Percentiles rank a stretch among this genome's conserved stretches.
These are phyloP conservation scores for Fusarium chaquense DNA, from an alignment of 2,329 filamentous ascomycete genomes.

Conservation along the genomic window DNA sequence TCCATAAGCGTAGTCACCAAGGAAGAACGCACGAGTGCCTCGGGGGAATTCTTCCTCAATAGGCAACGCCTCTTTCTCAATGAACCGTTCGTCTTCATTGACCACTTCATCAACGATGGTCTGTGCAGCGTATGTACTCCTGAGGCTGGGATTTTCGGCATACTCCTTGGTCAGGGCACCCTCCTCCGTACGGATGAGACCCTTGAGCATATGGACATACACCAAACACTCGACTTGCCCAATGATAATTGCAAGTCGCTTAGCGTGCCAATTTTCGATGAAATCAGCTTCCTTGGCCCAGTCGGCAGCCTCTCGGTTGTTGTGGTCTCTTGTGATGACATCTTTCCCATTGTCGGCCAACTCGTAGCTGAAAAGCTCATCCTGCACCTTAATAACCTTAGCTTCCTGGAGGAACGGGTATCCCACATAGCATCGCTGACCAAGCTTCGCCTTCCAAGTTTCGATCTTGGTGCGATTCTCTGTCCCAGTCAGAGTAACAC, in stretches of 20 bases:
- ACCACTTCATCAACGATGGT: constrained; percentile 89
- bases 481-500: constrained; percentile 83
- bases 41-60: constrained; percentile 92
- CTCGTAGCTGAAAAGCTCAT: constrained; percentile 92
- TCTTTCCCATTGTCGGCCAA: constrained; percentile 74
- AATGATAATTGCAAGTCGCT: constrained; percentile 87
- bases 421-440: constrained; percentile 87
- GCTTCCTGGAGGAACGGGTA: constrained; percentile 97
- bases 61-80: constrained; percentile 87
- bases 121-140: constrained; percentile 92
- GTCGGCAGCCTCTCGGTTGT: constrained; percentile 79
- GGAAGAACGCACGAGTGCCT: constrained; percentile 87
- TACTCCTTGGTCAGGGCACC: constrained; percentile 95
- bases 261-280: constrained; percentile 90
- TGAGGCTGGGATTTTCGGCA: constrained; percentile 83
- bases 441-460: constrained; percentile 81
- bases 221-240: constrained; percentile 89
- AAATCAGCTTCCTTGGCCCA: constrained; percentile 86
- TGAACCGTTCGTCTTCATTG: constrained; percentile 92
- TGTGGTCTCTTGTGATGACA: constrained; percentile 77
- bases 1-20: constrained; percentile 93
- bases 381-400: constrained; percentile 87
- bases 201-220: constrained; percentile 93
- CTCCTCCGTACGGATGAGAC: constrained; percentile 88
- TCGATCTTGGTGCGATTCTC: constrained; percentile 78